Conservation (phyloP, 2,329 filamentous ascomycete species). For the Aureobasidium sp. region DNA sequence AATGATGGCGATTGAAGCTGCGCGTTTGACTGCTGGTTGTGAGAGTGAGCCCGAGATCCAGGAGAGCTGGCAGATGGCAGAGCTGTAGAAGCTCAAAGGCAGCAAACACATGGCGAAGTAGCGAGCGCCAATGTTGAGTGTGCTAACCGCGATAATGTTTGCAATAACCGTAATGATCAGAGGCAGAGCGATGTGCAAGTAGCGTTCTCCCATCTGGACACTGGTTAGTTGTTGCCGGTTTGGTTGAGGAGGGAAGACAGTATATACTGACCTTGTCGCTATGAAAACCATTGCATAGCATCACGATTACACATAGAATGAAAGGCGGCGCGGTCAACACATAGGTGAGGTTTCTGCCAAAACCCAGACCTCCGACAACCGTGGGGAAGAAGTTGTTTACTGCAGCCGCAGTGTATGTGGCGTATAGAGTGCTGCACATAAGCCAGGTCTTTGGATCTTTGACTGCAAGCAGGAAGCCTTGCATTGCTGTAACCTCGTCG, state of each 20-base stretch:
- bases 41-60: constrained; percentile 45
- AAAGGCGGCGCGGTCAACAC: constrained; percentile 29
- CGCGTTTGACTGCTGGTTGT: constrained; percentile 46
- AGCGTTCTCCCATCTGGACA: constrained; percentile 29
- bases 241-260: no score
- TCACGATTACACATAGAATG: constrained; percentile 26
- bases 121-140: constrained; percentile 20
- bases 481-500: constrained; percentile 23
- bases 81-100: constrained; percentile 43
- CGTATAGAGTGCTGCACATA: constrained; percentile 27
- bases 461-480: constrained; percentile 24
- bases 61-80: constrained; percentile 52
- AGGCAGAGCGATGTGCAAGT: constrained; percentile 28
- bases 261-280: constrained; percentile 23
- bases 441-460: constrained; percentile 27
- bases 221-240: neutral
- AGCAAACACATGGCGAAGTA: constrained; percentile 28
- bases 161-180: constrained; percentile 21
- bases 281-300: constrained; percentile 29
- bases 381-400: constrained; percentile 28
- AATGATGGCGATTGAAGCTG: constrained; percentile 46
- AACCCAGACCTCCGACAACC: constrained; percentile 26
- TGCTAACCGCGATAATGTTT: constrained; percentile 25
- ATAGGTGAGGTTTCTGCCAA: constrained; percentile 22
- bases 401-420: constrained; percentile 28